phyloP scores from a whole-genome alignment of 148 eudicot species.

The Agrostemma githago region DNA sequence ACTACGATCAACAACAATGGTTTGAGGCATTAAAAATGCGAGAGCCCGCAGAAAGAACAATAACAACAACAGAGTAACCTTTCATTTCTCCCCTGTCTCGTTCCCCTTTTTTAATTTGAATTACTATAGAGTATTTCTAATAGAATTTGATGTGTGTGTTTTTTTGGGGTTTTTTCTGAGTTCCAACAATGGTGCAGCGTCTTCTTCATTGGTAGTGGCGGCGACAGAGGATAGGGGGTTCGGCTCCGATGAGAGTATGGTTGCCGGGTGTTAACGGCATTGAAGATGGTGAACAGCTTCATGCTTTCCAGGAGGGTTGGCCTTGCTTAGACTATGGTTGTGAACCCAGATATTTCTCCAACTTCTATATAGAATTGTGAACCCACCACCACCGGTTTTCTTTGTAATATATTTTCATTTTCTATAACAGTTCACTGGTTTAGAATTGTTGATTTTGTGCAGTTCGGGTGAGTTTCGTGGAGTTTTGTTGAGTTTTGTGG shows the following conservation, averaged over 20 bases:
- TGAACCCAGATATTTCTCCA: too few relatives aligned
- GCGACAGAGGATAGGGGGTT: neutral
- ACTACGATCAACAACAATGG: constrained; percentile 38
- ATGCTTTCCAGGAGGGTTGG: constrained; percentile 91
- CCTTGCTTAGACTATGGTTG: too few relatives aligned
- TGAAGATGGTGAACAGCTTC: constrained; percentile 90
- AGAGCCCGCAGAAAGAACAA: constrained; percentile 59
- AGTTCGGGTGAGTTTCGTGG: too few relatives aligned
- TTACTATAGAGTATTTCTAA: neutral
- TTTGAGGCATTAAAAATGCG: constrained; percentile 59
- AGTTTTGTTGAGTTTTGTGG: too few relatives aligned
- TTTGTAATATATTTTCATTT: too few relatives aligned
- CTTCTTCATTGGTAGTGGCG: constrained; percentile 36
- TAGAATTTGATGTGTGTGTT: too few relatives aligned
- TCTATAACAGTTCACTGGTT: too few relatives aligned
- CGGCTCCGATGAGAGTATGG: constrained; percentile 71
- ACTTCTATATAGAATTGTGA: too few relatives aligned
- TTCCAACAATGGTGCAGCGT: constrained; percentile 48
- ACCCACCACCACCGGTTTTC: too few relatives aligned
- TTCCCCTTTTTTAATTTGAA: neutral
- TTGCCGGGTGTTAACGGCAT: constrained; percentile 78
- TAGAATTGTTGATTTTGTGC: too few relatives aligned
- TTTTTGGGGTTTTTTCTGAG: constrained; percentile 28
- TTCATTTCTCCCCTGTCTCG: neutral
- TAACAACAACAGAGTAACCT: constrained; percentile 39